Evolutionary conservation across 257 asterid genomes (phyloP).

Genomic region (Primulina tabacum): DNA sequence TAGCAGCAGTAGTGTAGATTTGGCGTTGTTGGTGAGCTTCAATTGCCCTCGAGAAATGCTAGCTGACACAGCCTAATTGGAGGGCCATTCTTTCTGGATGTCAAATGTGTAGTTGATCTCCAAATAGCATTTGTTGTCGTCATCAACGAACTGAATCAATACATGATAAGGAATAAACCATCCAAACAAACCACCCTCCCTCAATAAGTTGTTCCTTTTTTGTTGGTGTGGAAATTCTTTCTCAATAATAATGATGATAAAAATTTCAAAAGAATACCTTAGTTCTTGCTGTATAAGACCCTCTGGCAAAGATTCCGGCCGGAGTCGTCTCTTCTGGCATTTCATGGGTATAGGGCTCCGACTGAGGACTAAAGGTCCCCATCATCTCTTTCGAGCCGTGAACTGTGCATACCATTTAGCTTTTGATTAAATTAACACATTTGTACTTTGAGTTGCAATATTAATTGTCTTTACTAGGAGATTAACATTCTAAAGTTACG

Average conservation of each 20-base stretch:
- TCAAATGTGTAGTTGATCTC: conserved; percentile 64
- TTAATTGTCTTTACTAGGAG: too few species aligned
- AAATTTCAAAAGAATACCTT: conserved; percentile 24
- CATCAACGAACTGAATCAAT: conserved; percentile 53
- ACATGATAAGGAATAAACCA: too few species aligned
- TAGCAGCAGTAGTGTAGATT: neutral
- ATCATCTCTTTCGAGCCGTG: conserved; percentile 49
- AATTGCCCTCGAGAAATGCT: neutral
- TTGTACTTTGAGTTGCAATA: neutral
- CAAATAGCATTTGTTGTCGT: conserved; percentile 62
- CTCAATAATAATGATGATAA: too few species aligned
- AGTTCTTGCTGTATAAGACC: conserved; percentile 46
- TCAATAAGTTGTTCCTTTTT: too few species aligned
- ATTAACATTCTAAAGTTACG: too few species aligned
- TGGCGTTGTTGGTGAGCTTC: neutral
- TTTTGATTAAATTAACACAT: neutral
- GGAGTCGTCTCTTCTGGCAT: conserved; percentile 54
- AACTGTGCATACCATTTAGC: conserved; percentile 20
- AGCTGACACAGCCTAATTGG: neutral
- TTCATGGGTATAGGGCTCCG: conserved; percentile 44
- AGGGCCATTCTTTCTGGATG: conserved; percentile 64
- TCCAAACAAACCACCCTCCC: too few species aligned
- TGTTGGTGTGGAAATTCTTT: too few species aligned
- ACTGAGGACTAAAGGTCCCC: conserved; percentile 56
- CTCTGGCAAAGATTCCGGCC: conserved; percentile 51